Evolutionary conservation across 106 monocot genomes (phyloP), one percentile per base, ranked within the genome.

Genomic region (Allium cepa): DNA sequence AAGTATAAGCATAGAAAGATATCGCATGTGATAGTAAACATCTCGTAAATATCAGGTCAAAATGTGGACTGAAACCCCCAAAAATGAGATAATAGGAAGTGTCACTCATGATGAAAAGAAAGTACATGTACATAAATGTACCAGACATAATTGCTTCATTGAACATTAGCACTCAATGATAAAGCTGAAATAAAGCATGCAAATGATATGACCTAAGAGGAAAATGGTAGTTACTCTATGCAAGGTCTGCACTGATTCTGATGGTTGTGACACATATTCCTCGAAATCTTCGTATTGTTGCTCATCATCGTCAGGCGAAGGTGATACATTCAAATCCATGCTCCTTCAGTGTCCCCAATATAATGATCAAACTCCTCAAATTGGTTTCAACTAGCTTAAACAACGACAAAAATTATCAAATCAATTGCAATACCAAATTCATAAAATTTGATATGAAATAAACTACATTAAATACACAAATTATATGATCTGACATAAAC

Each of bases 281-380:
- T 67, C 36, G 1, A 71, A 80, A 61, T 86, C 81, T 73, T 75
- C 78, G 47, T 77, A 82, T 51, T 70, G 75, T 45, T 80, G 77
- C 11, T 92, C 96, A 67, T 96, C 96, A 56, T 96, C 96, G 58
- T 96, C 96, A 9, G 96, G 96, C 70, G 92, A 69, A 55, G 96
- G 96, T 26, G 92, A 91, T 22, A 88, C 96, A 63, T 96, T 96
- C 59, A 96, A 82, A 75, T 96, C 96, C 96, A 96, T 92, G 61
- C 11, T 61, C 61, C 61, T 61, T 61, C 22, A 28, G 9, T 28
- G 15, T 9, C 22, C 61, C 61, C 61, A 61, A 61, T 3, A 28
- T 28, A 11, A 11, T 11, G 45, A 9, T 27, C 22, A 61, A 61
- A 8, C 9, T 4, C 26, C 61, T 28, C 13, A 28, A 12, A 61